Percentiles rank a stretch among this genome's conserved stretches.
These are phyloP conservation scores for Claviceps quebecensis DNA, from an alignment of 2,329 filamentous ascomycete genomes.

Conservation along the genomic window DNA sequence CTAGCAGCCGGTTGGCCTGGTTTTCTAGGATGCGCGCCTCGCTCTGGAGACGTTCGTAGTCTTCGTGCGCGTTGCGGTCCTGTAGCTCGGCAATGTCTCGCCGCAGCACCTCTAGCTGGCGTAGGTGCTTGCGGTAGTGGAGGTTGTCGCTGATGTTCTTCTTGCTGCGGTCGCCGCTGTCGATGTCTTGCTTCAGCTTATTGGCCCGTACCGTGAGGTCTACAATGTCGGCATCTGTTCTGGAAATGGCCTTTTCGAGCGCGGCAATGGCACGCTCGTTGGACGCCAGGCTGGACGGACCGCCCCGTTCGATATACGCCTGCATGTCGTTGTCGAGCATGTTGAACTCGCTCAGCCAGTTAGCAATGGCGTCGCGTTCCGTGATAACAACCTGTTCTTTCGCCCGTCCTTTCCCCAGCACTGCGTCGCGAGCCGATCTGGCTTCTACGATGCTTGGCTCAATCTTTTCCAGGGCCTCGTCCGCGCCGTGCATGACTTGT, in stretches of 20 bases:
- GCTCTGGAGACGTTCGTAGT: conserved; percentile 58
- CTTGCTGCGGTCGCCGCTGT: conserved; percentile 69
- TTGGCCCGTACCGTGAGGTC: conserved; percentile 59
- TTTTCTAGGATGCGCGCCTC: conserved; percentile 57
- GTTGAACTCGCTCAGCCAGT: conserved; percentile 64
- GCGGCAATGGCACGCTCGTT: conserved; percentile 55
- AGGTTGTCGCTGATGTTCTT: conserved; percentile 83
- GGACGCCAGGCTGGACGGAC: conserved; percentile 53
- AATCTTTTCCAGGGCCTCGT: conserved; percentile 60
- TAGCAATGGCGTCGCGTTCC: conserved; percentile 56
- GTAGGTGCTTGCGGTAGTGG: conserved; percentile 63
- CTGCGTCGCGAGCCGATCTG: conserved; percentile 63
- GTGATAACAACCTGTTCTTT: conserved; percentile 60
- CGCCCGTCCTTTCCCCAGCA: conserved; percentile 53
- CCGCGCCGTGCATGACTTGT: conserved; percentile 52
- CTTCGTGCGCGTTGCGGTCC: conserved; percentile 65
- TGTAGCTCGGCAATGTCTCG: conserved; percentile 62
- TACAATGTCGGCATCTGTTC: conserved; percentile 52
- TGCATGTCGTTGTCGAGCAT: conserved; percentile 65
- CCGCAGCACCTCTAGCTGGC: conserved; percentile 52
- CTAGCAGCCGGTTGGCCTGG: conserved; percentile 53
- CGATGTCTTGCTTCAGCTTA: conserved; percentile 60
- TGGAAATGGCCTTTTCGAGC: conserved; percentile 51
- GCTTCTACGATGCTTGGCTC: conserved; percentile 64
- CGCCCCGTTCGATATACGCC: conserved; percentile 63